These are phyloP conservation scores for Colletotrichum gigasporum DNA, from an alignment of 2,329 filamentous ascomycete genomes.

Conservation along the genomic window DNA sequence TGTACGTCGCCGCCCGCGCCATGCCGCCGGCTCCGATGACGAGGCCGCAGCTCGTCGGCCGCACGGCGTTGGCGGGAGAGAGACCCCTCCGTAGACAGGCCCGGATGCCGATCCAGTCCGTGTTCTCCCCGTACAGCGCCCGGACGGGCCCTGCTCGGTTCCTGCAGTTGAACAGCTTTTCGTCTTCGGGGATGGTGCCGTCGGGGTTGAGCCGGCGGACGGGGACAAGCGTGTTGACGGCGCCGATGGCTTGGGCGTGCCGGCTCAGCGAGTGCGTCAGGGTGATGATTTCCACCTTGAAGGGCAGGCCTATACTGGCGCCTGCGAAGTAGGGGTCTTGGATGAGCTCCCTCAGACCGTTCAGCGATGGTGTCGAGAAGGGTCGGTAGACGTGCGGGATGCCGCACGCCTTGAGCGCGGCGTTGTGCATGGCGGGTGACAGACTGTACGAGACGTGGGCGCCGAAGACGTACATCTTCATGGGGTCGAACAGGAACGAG, in stretches of 20 bases:
- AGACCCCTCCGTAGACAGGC: conserved; percentile 77
- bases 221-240: conserved; percentile 80
- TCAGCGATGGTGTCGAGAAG: conserved; percentile 69
- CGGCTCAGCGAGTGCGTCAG: conserved; percentile 75
- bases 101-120: conserved; percentile 82
- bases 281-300: conserved; percentile 78
- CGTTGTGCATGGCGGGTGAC: conserved; percentile 81
- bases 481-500: conserved; percentile 72
- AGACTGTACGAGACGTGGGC: conserved; percentile 76
- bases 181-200: conserved; percentile 65
- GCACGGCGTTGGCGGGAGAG: conserved; percentile 75
- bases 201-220: conserved; percentile 69
- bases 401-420: conserved; percentile 73
- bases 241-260: conserved; percentile 79
- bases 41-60: conserved; percentile 63
- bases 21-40: conserved; percentile 77
- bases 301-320: conserved; percentile 76
- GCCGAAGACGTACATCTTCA: conserved; percentile 81
- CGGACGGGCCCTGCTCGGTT: conserved; percentile 73
- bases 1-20: conserved; percentile 81
- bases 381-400: conserved; percentile 75
- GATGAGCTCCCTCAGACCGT: conserved; percentile 70
- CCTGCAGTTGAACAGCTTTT: conserved; percentile 61
- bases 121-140: conserved; percentile 81
- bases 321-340: conserved; percentile 76